Base-by-base conservation (phyloP, 441 rosid genomes). In the Capsella rubella region DNA sequence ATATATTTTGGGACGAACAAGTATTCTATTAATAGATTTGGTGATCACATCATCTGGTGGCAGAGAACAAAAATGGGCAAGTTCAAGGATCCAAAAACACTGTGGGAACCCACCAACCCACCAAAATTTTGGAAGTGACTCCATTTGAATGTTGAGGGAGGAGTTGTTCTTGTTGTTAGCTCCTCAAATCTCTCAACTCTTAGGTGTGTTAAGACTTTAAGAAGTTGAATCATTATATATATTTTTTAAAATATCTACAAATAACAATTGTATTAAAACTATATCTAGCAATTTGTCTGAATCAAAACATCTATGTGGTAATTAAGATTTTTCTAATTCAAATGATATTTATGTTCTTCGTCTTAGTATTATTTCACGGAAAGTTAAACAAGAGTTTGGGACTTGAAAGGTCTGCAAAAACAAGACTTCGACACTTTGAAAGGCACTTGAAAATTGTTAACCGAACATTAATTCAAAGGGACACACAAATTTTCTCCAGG, bases 11-110 rank as follows among this genome's bases (percentile, higher is more conserved):
- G 76, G 27, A 58, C 54, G 63, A 43, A 58, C 11, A 66, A 11
- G 55, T 67, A 76, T 61, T 68, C 73, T 67, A 78, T 51, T 61
- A 57, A 60, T 64, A 72, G 82, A 80, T 62, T 78, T 69, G 56
- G 76, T 71, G 78, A 80, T 80, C 85, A 72, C 82, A 72, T 47
- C 67, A 59, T 71, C 65, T 72, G 85, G 85, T 82, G 82, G 74
- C 64, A 71, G 82, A 69, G 69, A 77, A 72, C 71, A 77, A 69
- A 81, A 66, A 76, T 83, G 95, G 91, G 86, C 90, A 88, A 87
- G 83, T 90, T 88, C 92, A 89, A 83, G 82, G 85, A 85, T 82
- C 89, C 91, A 80, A 69, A 64, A 25, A 52, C 74, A 72, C 54
- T 29, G 74, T 78, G 74, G 81, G 81, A 78, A 76, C 70, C 69